Conservation (phyloP, 1,284 basidiomycete species). For the Volvariella surrecta region DNA sequence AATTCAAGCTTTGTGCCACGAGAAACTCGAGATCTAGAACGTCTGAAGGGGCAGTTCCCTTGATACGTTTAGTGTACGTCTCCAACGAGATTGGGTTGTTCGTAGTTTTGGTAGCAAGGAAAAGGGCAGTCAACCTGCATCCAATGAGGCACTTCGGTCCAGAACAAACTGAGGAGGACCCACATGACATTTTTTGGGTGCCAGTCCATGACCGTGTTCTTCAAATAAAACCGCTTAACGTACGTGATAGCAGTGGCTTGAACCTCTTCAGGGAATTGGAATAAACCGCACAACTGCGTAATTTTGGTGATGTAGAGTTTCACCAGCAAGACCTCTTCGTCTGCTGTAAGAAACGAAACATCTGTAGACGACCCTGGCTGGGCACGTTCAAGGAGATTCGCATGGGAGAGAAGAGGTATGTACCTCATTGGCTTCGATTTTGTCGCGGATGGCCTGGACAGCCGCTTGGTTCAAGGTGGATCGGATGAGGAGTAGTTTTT, state of each 20-base stretch:
- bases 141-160: background rate
- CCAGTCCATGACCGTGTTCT: slow-evolving; percentile 99
- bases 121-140: slow-evolving; percentile 86
- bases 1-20: slow-evolving; percentile 86
- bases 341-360: slow-evolving; percentile 67
- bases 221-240: slow-evolving; percentile 94
- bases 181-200: slow-evolving; percentile 98
- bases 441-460: slow-evolving; percentile 63
- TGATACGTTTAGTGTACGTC: slow-evolving; percentile 73
- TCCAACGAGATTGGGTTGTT: slow-evolving; percentile 88
- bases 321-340: slow-evolving; percentile 86
- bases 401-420: slow-evolving; percentile 4
- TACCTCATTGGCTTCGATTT: slow-evolving; percentile 79
- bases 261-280: slow-evolving; percentile 86
- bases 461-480: slow-evolving; percentile 64
- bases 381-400: slow-evolving; percentile 9
- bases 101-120: slow-evolving; percentile 94
- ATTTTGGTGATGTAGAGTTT: slow-evolving; percentile 87
- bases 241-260: slow-evolving; percentile 90
- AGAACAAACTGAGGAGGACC: slow-evolving; percentile 20
- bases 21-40: slow-evolving; percentile 93
- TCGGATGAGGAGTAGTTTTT: slow-evolving; percentile 53
- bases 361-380: slow-evolving; percentile 61
- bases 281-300: slow-evolving; percentile 76
- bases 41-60: slow-evolving; percentile 70